Evolutionary conservation across 2,329 filamentous ascomycete genomes (phyloP).

Genomic region (Talaromyces islandicus): DNA sequence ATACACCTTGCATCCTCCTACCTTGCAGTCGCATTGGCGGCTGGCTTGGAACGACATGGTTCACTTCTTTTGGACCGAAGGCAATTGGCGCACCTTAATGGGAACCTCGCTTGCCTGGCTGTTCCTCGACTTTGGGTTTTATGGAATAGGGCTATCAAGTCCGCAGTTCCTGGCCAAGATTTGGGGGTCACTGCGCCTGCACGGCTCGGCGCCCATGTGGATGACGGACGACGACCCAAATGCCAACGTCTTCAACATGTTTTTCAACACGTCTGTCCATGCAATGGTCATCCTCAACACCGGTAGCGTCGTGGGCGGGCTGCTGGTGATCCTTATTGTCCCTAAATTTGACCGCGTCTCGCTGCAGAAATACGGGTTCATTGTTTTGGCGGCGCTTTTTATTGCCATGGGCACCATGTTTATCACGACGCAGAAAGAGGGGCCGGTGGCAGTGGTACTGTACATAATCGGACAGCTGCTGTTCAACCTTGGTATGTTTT

Average conservation of each 20-base stretch:
- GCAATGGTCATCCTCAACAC: constrained; percentile 36
- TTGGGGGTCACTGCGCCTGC: constrained; percentile 30
- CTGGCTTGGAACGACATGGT: constrained; percentile 32
- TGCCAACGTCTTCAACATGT: constrained; percentile 40
- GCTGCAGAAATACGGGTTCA: constrained; percentile 41
- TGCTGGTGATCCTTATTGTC: constrained; percentile 35
- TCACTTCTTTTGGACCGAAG: constrained; percentile 38
- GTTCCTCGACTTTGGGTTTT: constrained; percentile 53
- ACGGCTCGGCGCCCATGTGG: constrained; percentile 27
- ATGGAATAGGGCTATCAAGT: constrained; percentile 47
- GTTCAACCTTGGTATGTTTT: constrained; percentile 42
- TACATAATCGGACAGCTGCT: constrained; percentile 42
- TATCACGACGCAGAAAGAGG: constrained; percentile 30
- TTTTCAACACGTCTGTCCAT: constrained; percentile 33
- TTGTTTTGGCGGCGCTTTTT: constrained; percentile 37
- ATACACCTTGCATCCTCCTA: constrained; percentile 27
- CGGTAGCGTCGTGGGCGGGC: constrained; percentile 38
- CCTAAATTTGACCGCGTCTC: constrained; percentile 36
- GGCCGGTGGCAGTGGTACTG: constrained; percentile 32
- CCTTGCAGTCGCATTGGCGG: constrained; percentile 37
- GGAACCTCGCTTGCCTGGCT: constrained; percentile 50
- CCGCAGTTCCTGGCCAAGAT: constrained; percentile 38
- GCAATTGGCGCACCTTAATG: constrained; percentile 38
- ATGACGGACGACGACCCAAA: constrained; percentile 26
- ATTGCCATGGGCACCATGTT: constrained; percentile 39